Percentiles rank a stretch among this genome's conserved stretches.
Conservation (phyloP, 2,329 filamentous ascomycete species). For the Nemania sp. region DNA sequence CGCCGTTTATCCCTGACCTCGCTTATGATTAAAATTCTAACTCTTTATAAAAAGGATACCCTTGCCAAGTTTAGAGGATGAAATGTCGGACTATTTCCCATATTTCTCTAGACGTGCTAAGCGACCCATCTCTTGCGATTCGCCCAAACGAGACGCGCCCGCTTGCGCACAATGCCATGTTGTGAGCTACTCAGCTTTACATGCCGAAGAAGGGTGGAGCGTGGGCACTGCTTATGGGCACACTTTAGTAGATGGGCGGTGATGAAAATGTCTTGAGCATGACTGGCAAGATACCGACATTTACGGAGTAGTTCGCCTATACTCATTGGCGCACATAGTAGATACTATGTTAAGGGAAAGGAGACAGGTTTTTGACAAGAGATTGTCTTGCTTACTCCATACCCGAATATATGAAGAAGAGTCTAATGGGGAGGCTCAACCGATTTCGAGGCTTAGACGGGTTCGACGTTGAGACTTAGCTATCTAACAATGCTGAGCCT, state of each 20-base stretch:
- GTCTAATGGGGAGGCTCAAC: background rate
- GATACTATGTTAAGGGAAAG: background rate
- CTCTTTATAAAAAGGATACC: conserved; percentile 63
- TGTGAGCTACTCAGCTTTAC: background rate
- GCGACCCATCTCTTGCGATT: background rate
- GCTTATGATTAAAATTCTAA: conserved; percentile 5
- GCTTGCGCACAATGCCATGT: background rate
- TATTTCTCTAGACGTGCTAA: background rate
- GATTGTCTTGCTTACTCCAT: background rate
- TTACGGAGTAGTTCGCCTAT: background rate
- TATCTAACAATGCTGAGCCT: too few species aligned
- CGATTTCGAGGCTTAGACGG: too few species aligned
- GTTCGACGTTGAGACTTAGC: too few species aligned
- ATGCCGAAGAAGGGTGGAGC: background rate
- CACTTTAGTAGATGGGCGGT: background rate
- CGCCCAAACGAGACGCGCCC: background rate
- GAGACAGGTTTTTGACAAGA: background rate
- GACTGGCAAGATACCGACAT: background rate
- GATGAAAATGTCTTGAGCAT: background rate
- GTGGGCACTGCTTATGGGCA: background rate
- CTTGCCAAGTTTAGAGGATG: conserved; percentile 77
- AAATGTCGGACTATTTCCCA: conserved; percentile 43
- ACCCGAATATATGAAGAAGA: background rate
- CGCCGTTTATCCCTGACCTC: background rate
- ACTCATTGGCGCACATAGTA: background rate